A percentile compares a stretch with the other conserved stretches of the same genome.
Evolutionary conservation across 2,329 filamentous ascomycete genomes (phyloP).

Genomic region (Verticillium nubilum): DNA sequence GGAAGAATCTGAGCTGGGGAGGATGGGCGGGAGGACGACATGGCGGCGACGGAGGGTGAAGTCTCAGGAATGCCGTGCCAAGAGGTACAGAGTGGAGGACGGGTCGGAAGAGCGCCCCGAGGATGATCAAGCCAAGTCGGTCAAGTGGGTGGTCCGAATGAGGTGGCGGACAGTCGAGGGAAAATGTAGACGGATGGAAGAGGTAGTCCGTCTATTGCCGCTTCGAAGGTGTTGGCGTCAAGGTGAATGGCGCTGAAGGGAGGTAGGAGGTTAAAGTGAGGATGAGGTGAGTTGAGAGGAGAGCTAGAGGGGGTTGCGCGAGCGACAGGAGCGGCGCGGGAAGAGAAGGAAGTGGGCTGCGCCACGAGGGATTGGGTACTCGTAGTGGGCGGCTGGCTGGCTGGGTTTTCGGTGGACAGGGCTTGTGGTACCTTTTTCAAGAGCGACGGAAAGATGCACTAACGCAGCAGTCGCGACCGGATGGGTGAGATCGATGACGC

Average conservation of each 20-base stretch:
- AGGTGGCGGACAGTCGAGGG: neutral
- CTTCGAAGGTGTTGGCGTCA: neutral
- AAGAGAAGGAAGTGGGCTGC: neutral
- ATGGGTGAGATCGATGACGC: neutral
- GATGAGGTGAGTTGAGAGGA: neutral
- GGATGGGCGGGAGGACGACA: neutral
- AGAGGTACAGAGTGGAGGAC: neutral
- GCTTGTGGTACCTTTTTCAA: neutral
- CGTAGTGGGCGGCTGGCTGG: neutral
- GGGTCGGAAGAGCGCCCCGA: neutral
- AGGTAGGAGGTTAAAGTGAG: neutral
- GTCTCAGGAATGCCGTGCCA: neutral
- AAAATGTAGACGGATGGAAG: neutral
- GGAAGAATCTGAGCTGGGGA: neutral
- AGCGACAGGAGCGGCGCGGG: neutral
- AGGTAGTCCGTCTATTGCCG: neutral
- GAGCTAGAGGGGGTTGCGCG: neutral
- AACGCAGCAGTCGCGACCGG: neutral
- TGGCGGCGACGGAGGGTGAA: conserved; percentile 7
- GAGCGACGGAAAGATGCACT: neutral
- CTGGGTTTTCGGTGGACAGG: neutral
- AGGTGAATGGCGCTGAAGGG: neutral
- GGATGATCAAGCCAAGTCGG: neutral
- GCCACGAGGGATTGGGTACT: neutral
- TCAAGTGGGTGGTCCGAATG: too few relatives aligned